Evolutionary conservation across 768 basidiomycete species (phyloP), one percentile per base, ranked within the genome.

Genomic region (Macrolepiota albuminosa): DNA sequence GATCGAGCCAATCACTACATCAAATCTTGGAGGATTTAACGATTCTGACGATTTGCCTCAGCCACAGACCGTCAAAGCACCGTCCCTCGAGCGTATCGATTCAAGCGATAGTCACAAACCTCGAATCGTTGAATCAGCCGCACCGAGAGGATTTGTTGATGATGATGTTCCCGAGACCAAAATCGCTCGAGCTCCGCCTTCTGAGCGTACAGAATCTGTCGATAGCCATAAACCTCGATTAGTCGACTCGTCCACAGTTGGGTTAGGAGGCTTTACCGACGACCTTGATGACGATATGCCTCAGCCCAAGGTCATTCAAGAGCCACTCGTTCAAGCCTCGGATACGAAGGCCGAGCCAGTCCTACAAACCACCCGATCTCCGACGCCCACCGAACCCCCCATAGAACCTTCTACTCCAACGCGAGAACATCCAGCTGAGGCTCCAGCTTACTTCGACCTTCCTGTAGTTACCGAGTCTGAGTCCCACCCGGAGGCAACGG

Each of bases 261-360:
- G 37, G 43, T 14, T 24, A 33, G 57, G 57, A 26, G 47, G 48
- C 3, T 58, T 58, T 2, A 43, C 24, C 7, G 57, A 58, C 24
- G 21, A 53, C 16, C 37, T 52, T 21, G 54, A 43, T n/a, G 29
- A 42, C 16, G 60, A 29, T 46, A 49, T 14, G 63, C 57, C 37
- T 21, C 42, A 16, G 36, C 46, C 49, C 5, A 53, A 54, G 45
- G 16, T 46, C n/a, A 48, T 42, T 8, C 52, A 50, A 5, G 50
- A 48, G 16, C 26, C 62, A 24, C 10, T 43, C 9, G 49, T 45
- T 2, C 59, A 63, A 36, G 57, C 46, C n/a, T 53, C 57, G 2
- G 39, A 54, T 13, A 21, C 18, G 29, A 53, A 26, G 52, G 37
- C 7, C 8, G 55, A 56, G 33, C 63, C 58, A n/a, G 52, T 54